A percentile compares a stretch with the other conserved stretches of the same genome.
phyloP scores from a whole-genome alignment of 2,329 filamentous ascomycete species.

The Fusarium sp. region DNA sequence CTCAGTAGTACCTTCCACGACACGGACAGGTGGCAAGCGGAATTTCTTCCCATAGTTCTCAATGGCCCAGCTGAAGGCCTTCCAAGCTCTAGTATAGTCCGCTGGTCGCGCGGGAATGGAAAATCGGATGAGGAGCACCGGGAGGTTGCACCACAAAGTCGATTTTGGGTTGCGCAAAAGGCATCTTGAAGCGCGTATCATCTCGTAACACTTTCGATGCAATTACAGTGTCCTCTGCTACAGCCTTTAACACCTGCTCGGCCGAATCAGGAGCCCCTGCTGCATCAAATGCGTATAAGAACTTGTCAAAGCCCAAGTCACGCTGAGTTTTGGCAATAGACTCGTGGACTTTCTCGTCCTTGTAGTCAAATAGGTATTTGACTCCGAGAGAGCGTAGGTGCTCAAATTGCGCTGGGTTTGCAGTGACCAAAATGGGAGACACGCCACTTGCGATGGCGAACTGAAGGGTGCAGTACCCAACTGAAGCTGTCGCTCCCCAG shows the following conservation, averaged over 20 bases:
- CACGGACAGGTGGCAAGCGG: neutral
- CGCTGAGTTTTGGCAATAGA: neutral
- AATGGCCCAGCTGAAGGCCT: neutral
- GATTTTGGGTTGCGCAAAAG: rapidly evolving
- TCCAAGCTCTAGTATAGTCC: neutral
- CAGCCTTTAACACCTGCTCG: rapidly evolving
- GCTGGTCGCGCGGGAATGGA: neutral
- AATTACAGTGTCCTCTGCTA: rapidly evolving
- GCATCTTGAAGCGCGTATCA: neutral
- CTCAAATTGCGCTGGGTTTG: neutral
- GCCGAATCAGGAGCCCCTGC: neutral
- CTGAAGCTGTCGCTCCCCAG: neutral
- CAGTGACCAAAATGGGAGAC: neutral
- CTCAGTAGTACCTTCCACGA: neutral
- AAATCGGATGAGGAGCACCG: neutral
- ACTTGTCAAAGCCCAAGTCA: neutral
- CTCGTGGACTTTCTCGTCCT: neutral
- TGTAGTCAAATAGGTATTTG: neutral
- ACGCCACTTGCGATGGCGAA: neutral
- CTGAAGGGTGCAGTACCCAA: neutral
- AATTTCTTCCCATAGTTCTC: neutral
- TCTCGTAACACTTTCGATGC: neutral
- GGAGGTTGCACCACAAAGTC: neutral
- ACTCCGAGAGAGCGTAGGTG: neutral
- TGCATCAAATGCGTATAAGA: neutral